phyloP scores from a whole-genome alignment of 2,329 filamentous ascomycete genomes.

The Lasiodiplodia theobromae region DNA sequence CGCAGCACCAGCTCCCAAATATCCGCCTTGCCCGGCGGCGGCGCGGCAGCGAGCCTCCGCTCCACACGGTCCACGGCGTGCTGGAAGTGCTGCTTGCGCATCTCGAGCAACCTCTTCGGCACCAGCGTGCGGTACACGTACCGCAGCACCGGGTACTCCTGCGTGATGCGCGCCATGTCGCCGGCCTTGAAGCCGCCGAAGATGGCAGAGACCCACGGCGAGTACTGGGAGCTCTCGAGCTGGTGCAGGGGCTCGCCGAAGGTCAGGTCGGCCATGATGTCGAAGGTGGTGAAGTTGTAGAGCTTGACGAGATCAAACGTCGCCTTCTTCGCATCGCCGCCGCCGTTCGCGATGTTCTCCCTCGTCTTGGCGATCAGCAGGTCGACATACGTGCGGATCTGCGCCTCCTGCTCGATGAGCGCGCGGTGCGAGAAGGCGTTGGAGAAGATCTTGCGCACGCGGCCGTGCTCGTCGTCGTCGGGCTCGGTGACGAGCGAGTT shows the following conservation, averaged over 20 bases:
- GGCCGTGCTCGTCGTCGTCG: conserved; percentile 48
- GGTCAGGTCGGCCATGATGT: conserved; percentile 43
- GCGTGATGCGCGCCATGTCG: background rate
- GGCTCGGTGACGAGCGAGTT: conserved; percentile 46
- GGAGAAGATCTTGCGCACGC: conserved; percentile 47
- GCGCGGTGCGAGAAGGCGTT: conserved; percentile 51
- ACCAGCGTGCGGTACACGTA: background rate
- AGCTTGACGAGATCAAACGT: conserved; percentile 31
- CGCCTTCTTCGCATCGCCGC: too few species aligned
- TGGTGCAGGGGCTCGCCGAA: conserved; percentile 43
- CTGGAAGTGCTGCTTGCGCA: background rate
- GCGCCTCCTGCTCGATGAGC: conserved; percentile 47
- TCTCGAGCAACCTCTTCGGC: background rate
- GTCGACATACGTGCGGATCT: conserved; percentile 50
- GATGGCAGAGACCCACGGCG: conserved; percentile 42
- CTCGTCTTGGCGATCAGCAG: conserved; percentile 48
- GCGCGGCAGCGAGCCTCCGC: conserved; percentile 34
- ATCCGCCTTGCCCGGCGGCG: conserved; percentile 34
- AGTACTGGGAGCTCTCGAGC: conserved; percentile 37
- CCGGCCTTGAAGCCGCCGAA: conserved; percentile 36
- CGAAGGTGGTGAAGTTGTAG: conserved; percentile 45
- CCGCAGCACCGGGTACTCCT: background rate
- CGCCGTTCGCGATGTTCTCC: conserved; percentile 10
- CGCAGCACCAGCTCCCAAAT: conserved; percentile 51
- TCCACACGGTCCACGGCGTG: conserved; percentile 33